Conservation (phyloP, 768 basidiomycete genomes). For the Dentipellis fragilis region DNA sequence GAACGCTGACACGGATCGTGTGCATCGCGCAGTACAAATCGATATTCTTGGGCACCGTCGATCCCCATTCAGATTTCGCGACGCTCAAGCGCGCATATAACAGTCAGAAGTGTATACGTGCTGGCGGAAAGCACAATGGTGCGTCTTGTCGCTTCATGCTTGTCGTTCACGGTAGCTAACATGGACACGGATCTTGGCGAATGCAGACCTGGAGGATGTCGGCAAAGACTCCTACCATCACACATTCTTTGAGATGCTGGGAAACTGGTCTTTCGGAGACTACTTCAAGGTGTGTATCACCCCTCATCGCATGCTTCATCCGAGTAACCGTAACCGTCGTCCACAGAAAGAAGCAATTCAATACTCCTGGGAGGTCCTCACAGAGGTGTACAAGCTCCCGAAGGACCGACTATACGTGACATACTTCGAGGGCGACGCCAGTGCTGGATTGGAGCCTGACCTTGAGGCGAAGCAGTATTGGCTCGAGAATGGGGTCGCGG, state of each 20-base stretch:
- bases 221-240: constrained; percentile 98
- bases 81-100: constrained; percentile 92
- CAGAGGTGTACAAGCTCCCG: constrained; percentile 78
- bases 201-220: constrained; percentile 90
- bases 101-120: constrained; percentile 96
- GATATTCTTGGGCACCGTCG: constrained; percentile 96
- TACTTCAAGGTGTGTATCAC: constrained; percentile 80
- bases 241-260: constrained; percentile 98
- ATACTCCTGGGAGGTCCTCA: constrained; percentile 93
- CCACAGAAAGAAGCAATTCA: constrained; percentile 81
- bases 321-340: constrained; percentile 2
- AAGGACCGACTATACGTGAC: constrained; percentile 92
- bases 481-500: constrained; percentile 80
- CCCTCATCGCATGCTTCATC: not conserved
- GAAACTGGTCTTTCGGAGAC: constrained; percentile 99
- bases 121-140: constrained; percentile 99
- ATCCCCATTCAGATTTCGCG: constrained; percentile 85
- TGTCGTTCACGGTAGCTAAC: constrained; percentile 1
- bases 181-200: not conserved
- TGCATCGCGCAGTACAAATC: constrained; percentile 67
- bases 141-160: constrained; percentile 10
- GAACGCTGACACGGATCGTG: not conserved
- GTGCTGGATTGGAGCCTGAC: constrained; percentile 79
- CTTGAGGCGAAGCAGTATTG: constrained; percentile 80
- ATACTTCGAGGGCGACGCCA: constrained; percentile 93